Percentiles rank a stretch among this genome's conserved stretches.
phyloP scores from a whole-genome alignment of 768 basidiomycete species.

The Panaeolus papilionaceus region DNA sequence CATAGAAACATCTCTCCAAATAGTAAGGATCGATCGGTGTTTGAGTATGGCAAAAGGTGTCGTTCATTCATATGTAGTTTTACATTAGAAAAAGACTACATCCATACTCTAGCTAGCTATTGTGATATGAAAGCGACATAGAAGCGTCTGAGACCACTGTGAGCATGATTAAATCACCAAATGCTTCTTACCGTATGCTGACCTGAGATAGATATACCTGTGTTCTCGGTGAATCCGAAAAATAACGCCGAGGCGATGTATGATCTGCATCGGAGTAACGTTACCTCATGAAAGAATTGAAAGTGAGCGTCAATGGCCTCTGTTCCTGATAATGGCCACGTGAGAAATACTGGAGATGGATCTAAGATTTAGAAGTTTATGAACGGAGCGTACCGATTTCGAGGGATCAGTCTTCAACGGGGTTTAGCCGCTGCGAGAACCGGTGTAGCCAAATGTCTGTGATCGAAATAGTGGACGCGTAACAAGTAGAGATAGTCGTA shows the following conservation, averaged over 20 bases:
- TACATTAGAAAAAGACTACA: neutral
- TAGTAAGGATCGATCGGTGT: neutral
- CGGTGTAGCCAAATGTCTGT: slow-evolving; percentile 10
- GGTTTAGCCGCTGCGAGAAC: slow-evolving; percentile 6
- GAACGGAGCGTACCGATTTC: slow-evolving; percentile 2
- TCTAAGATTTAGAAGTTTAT: slow-evolving; percentile 3
- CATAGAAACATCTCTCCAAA: neutral
- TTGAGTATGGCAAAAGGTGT: neutral
- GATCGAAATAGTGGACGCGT: neutral
- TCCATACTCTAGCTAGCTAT: neutral
- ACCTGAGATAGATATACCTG: neutral
- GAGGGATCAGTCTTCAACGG: slow-evolving; percentile 12
- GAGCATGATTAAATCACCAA: no score
- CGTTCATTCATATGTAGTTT: neutral
- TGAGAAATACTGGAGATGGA: slow-evolving; percentile 1
- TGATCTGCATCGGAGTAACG: slow-evolving; percentile 13
- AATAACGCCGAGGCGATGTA: neutral
- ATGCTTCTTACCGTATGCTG: no score
- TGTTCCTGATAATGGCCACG: slow-evolving; percentile 11
- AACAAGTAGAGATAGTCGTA: neutral
- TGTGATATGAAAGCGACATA: neutral
- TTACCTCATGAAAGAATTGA: slow-evolving; percentile 7
- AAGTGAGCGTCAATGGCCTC: slow-evolving; percentile 5
- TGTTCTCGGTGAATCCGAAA: neutral
- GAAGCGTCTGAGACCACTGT: neutral